Percentiles rank a stretch among this genome's conserved stretches.
These are phyloP conservation scores for Hepatocystis sp. DNA, from an alignment of 169 alveolate genomes.

Conservation along the genomic window DNA sequence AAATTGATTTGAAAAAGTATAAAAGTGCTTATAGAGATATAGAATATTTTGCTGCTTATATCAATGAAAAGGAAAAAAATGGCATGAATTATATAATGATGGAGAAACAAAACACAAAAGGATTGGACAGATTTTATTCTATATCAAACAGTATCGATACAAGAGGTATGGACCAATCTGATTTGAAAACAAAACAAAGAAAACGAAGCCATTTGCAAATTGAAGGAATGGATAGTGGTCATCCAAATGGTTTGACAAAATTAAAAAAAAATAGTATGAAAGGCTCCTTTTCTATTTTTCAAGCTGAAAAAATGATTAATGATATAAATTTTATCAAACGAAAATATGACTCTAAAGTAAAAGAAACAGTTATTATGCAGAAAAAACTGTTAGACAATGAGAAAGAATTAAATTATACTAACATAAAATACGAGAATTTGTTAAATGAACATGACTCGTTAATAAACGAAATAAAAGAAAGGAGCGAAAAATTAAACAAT, in stretches of 20 bases:
- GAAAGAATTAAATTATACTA: conserved; percentile 49
- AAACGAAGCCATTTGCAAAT: not conserved
- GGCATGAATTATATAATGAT: conserved; percentile 2
- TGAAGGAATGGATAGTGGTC: not conserved
- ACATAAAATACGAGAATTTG: conserved; percentile 51
- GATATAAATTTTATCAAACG: conserved; percentile 63
- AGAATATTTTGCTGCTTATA: not conserved
- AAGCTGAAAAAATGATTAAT: conserved; percentile 49
- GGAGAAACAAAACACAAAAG: conserved; percentile 16
- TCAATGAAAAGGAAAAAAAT: conserved; percentile 29
- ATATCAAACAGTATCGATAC: conserved; percentile 69
- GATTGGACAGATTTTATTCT: conserved; percentile 69
- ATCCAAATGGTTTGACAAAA: not conserved
- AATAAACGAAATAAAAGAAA: conserved; percentile 64
- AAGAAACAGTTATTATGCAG: conserved; percentile 71
- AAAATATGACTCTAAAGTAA: conserved; percentile 66
- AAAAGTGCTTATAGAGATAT: conserved; percentile 62
- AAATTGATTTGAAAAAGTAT: conserved; percentile 40
- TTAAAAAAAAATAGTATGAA: not conserved
- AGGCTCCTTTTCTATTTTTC: conserved; percentile 23
- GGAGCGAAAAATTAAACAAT: conserved; percentile 51
- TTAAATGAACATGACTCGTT: conserved; percentile 68
- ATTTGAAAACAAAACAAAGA: not conserved
- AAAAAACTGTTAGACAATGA: conserved; percentile 59
- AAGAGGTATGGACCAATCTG: not conserved